A percentile compares a stretch with the other conserved stretches of the same genome.
Conservation (phyloP, 2,329 filamentous ascomycete genomes). For the Thielaviopsis populi region DNA sequence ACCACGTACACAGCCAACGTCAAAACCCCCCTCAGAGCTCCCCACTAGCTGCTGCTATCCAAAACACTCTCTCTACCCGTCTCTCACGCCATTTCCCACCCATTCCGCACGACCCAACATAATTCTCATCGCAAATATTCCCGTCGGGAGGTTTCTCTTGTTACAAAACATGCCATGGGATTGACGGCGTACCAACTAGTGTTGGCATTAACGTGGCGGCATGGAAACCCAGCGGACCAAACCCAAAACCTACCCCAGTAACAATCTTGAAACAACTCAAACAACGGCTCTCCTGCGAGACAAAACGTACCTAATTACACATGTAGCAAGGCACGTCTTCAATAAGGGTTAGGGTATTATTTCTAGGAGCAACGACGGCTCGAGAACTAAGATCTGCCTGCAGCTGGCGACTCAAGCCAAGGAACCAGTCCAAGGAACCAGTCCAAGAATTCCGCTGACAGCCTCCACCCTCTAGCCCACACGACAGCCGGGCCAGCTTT, state of each 20-base stretch:
- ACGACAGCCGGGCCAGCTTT: background rate
- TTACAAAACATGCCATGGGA: background rate
- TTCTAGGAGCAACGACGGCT: background rate
- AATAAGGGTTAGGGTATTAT: background rate
- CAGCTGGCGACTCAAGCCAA: background rate
- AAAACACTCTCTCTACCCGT: background rate
- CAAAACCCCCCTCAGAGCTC: background rate
- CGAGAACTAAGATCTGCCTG: background rate
- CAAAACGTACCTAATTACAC: background rate
- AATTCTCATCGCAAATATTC: background rate
- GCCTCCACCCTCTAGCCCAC: background rate
- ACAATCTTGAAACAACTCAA: constrained; percentile 4
- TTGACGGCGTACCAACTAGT: background rate
- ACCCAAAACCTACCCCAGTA: background rate
- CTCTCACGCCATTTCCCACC: background rate
- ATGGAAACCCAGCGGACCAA: background rate
- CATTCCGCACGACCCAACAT: background rate
- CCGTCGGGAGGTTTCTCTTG: constrained; percentile 1
- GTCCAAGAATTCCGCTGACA: background rate
- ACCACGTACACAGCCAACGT: no score
- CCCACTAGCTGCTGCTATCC: background rate
- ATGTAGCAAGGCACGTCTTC: background rate
- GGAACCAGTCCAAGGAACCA: background rate
- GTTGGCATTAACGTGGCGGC: background rate
- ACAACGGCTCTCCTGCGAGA: background rate